Percentiles rank a stretch among this genome's conserved stretches.
phyloP scores from a whole-genome alignment of 2,329 filamentous ascomycete genomes.

The Coleophoma crateriformis region DNA sequence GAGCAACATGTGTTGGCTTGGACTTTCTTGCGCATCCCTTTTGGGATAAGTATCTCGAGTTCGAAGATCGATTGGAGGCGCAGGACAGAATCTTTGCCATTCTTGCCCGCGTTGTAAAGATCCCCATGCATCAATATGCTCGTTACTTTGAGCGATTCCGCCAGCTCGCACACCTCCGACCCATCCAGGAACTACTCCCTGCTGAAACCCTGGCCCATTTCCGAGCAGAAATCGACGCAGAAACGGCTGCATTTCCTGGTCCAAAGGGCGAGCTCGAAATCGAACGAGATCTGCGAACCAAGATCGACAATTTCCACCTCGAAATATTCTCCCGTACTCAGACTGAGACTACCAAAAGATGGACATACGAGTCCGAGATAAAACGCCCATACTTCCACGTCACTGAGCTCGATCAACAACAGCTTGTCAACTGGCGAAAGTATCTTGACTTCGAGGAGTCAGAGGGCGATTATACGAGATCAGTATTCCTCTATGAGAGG shows the following conservation, averaged over 20 bases:
- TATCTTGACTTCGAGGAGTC: conserved; percentile 94
- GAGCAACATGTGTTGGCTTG: conserved; percentile 75
- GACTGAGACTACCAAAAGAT: conserved; percentile 83
- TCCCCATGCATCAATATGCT: conserved; percentile 93
- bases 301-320: conserved; percentile 76
- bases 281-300: conserved; percentile 74
- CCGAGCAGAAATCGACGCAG: conserved; percentile 65
- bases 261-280: conserved; percentile 69
- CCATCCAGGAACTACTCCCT: conserved; percentile 67
- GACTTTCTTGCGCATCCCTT: conserved; percentile 94
- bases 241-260: conserved; percentile 46
- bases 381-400: conserved; percentile 97
- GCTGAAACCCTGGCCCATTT: conserved; percentile 63
- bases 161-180: conserved; percentile 65
- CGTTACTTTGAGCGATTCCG: conserved; percentile 92
- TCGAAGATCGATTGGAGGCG: conserved; percentile 84
- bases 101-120: conserved; percentile 73
- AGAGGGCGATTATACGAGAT: conserved; percentile 71
- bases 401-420: conserved; percentile 79
- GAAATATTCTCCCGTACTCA: conserved; percentile 78
- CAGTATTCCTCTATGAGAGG: conserved; percentile 84
- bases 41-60: conserved; percentile 99
- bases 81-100: conserved; percentile 83
- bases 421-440: conserved; percentile 88
- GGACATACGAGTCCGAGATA: conserved; percentile 91